Percentiles rank a stretch among this genome's conserved stretches.
These are phyloP conservation scores for Kodamaea sagamina DNA, from an alignment of 805 yeast species.

Conservation along the genomic window DNA sequence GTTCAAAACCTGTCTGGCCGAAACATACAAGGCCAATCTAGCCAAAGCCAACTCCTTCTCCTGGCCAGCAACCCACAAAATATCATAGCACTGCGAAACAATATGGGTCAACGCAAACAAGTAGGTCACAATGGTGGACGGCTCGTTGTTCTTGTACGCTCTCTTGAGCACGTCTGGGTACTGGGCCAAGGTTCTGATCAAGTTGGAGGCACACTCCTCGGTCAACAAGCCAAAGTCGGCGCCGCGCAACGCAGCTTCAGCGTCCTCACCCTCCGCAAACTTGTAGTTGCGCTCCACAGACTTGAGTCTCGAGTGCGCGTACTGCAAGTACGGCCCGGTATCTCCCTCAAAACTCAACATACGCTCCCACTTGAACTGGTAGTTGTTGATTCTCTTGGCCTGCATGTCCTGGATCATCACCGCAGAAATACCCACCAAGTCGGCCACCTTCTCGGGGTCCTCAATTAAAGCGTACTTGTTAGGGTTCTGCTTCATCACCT, in stretches of 20 bases:
- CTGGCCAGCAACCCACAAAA: conserved; percentile 97
- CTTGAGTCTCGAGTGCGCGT: conserved; percentile 95
- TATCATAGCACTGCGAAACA: conserved; percentile 94
- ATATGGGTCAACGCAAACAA: conserved; percentile 89
- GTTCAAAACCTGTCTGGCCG: conserved; percentile 85
- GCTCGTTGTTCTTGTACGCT: conserved; percentile 84
- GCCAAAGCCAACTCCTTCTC: conserved; percentile 82
- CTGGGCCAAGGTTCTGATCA: conserved; percentile 78
- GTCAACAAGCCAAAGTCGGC: conserved; percentile 64
- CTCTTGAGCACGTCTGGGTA: conserved; percentile 88
- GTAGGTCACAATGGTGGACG: conserved; percentile 91
- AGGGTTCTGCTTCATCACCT: conserved; percentile 91
- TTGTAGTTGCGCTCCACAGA: conserved; percentile 92
- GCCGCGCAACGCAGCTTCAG: conserved; percentile 28
- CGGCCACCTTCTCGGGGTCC: conserved; percentile 93
- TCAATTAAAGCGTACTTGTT: conserved; percentile 89
- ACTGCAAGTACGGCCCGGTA: conserved; percentile 98
- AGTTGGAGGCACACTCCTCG: conserved; percentile 68
- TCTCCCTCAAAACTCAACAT: conserved; percentile 99
- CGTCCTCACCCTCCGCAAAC: conserved; percentile 48
- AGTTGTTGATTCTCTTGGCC: conserved; percentile 93
- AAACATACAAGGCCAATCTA: conserved; percentile 84
- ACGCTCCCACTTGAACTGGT: conserved; percentile 96
- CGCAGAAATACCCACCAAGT: conserved; percentile 92
- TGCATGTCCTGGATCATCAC: conserved; percentile 99